Percentiles rank a stretch among this genome's conserved stretches.
phyloP scores from a whole-genome alignment of 305 asterid genomes.

The Fraxinus xanthoxyloides region DNA sequence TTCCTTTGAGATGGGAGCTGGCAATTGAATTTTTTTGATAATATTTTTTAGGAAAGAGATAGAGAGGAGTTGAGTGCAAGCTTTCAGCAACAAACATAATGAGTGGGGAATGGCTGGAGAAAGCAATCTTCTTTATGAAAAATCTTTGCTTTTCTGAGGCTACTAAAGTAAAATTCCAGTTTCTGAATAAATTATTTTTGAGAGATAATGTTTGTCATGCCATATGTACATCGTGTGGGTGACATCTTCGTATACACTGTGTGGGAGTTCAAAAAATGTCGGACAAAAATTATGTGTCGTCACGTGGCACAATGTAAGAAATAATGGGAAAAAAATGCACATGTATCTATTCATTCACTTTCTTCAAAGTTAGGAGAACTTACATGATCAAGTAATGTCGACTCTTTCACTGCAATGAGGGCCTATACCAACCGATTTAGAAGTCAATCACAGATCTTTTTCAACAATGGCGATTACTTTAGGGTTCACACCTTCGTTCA shows the following conservation, averaged over 20 bases:
- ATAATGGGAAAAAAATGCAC: too few relatives aligned
- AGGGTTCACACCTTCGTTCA: not conserved
- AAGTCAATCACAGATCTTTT: not conserved
- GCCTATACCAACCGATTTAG: not conserved
- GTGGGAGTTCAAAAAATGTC: too few relatives aligned
- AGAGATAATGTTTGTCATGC: not conserved
- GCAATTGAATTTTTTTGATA: conserved; percentile 24
- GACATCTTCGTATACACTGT: too few relatives aligned
- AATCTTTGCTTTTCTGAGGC: conserved; percentile 19
- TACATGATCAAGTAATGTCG: not conserved
- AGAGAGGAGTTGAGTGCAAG: conserved; percentile 44
- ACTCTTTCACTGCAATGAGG: not conserved
- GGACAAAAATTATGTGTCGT: too few relatives aligned
- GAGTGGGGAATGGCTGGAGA: conserved; percentile 57
- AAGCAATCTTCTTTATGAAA: conserved; percentile 29
- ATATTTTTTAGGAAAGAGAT: conserved; percentile 19
- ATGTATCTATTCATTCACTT: not conserved
- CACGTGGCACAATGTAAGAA: too few relatives aligned
- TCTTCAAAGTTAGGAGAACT: not conserved
- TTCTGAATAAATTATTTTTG: conserved; percentile 10
- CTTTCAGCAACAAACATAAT: conserved; percentile 89
- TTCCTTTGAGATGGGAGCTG: conserved; percentile 31
- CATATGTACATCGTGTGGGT: too few relatives aligned
- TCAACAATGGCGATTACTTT: not conserved
- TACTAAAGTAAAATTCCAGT: conserved; percentile 15